A percentile compares a stretch with the other conserved stretches of the same genome.
These are phyloP conservation scores for Colletotrichum simmondsii DNA, from an alignment of 2,329 filamentous ascomycete species.

Conservation along the genomic window DNA sequence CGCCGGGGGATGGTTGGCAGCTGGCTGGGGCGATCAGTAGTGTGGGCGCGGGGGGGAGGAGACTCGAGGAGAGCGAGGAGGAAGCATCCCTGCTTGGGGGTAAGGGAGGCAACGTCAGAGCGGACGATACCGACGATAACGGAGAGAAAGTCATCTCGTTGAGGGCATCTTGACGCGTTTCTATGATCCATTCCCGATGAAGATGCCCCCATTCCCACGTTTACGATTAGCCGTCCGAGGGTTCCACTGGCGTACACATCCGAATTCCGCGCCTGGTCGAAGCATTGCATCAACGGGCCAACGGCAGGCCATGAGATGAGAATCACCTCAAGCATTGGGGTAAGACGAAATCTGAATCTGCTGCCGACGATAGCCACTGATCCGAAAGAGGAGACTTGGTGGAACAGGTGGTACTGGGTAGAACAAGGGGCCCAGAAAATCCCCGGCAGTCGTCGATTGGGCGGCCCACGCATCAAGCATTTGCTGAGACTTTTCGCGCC, in stretches of 20 bases:
- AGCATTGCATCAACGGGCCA: background rate
- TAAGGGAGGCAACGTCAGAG: conserved; percentile 11
- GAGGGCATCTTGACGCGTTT: background rate
- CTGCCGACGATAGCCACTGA: conserved; percentile 25
- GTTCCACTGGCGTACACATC: conserved; percentile 3
- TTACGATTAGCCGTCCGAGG: background rate
- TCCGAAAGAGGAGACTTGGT: conserved; percentile 6
- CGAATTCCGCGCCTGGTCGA: background rate
- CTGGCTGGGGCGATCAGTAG: conserved; percentile 24
- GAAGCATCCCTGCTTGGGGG: conserved; percentile 6
- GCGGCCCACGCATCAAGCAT: conserved; percentile 7
- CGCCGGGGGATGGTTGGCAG: conserved; percentile 18
- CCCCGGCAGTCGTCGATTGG: conserved; percentile 2
- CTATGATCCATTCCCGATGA: background rate
- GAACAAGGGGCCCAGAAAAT: conserved; percentile 7
- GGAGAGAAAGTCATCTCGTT: background rate
- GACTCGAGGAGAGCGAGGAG: background rate
- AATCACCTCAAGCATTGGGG: conserved; percentile 32
- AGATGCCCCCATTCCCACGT: conserved; percentile 3
- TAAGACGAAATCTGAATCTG: conserved; percentile 15
- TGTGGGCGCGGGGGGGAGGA: conserved; percentile 20
- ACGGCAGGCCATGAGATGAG: background rate
- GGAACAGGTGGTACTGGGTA: background rate
- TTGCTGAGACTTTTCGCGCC: background rate
- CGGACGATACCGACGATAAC: conserved; percentile 31